These are phyloP conservation scores for Alternaria solani DNA, from an alignment of 2,329 filamentous ascomycete genomes.

Conservation along the genomic window DNA sequence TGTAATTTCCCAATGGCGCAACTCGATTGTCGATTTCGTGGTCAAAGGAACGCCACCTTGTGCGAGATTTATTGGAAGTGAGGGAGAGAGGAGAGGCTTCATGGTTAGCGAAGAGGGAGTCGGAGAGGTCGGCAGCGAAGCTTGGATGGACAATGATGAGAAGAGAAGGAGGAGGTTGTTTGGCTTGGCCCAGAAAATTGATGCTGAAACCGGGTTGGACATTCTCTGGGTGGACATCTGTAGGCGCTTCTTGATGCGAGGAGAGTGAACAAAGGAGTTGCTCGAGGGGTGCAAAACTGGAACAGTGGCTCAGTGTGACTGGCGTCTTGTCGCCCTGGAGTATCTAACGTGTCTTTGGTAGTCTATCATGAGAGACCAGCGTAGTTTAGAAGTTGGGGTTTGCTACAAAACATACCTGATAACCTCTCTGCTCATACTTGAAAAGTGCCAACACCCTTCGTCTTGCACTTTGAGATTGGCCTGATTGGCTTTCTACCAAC, in stretches of 20 bases:
- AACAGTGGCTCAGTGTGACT: not conserved
- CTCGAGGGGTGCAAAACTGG: not conserved
- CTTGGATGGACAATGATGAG: constrained; percentile 15
- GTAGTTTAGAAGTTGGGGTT: not conserved
- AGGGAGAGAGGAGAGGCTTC: constrained; percentile 7
- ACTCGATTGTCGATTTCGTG: constrained; percentile 24
- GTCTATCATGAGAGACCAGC: not conserved
- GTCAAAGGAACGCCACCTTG: constrained; percentile 17
- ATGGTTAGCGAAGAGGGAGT: constrained; percentile 19
- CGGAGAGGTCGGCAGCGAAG: constrained; percentile 14
- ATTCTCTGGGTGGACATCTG: constrained; percentile 27
- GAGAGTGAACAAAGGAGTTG: constrained; percentile 56
- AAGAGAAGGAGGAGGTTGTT: constrained; percentile 18
- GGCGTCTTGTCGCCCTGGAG: not conserved
- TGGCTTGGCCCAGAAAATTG: constrained; percentile 17
- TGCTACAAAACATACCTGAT: not conserved
- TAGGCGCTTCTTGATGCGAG: constrained; percentile 28
- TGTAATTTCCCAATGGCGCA: constrained; percentile 17
- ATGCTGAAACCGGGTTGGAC: constrained; percentile 19
- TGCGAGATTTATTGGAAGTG: constrained; percentile 9
- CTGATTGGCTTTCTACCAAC: not conserved
- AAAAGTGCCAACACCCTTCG: not conserved
- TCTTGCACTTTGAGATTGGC: constrained; percentile 2
- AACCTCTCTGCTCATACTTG: not conserved
- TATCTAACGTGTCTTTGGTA: not conserved